These are phyloP conservation scores for Nakazawaea holstii DNA, from an alignment of 805 yeast species.

Conservation along the genomic window DNA sequence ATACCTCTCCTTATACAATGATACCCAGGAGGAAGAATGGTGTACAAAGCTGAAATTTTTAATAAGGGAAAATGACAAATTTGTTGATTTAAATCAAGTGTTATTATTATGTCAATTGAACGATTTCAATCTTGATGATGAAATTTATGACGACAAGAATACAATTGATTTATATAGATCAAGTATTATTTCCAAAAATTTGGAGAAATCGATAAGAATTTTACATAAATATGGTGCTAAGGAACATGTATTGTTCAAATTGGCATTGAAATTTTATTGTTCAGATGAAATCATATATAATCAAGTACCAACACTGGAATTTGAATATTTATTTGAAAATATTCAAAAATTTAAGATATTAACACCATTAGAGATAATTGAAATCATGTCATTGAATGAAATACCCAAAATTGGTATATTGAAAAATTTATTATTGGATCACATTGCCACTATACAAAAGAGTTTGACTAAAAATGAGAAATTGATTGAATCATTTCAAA, in stretches of 20 bases:
- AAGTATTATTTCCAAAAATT: conserved; percentile 51
- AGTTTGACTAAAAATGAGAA: conserved; percentile 67
- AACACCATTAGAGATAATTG: conserved; percentile 75
- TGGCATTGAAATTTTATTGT: conserved; percentile 59
- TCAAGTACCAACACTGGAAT: conserved; percentile 45
- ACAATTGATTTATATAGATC: conserved; percentile 66
- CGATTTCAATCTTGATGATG: conserved; percentile 45
- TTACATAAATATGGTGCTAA: conserved; percentile 54
- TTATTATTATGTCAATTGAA: conserved; percentile 54
- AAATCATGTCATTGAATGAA: conserved; percentile 55
- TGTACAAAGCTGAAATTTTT: conserved; percentile 54
- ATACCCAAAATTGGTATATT: conserved; percentile 69
- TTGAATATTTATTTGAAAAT: conserved; percentile 43
- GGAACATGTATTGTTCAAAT: conserved; percentile 60
- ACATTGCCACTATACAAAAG: conserved; percentile 50
- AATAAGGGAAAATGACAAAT: conserved; percentile 31
- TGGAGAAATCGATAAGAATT: conserved; percentile 49
- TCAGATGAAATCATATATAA: conserved; percentile 48
- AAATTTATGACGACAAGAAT: conserved; percentile 30
- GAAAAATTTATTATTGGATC: conserved; percentile 59
- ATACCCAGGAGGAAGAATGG: conserved; percentile 41
- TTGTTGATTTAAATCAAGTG: conserved; percentile 52
- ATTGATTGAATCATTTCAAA: conserved; percentile 60
- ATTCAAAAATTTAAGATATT: conserved; percentile 49
- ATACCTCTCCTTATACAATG: conserved; percentile 58